These are phyloP conservation scores for Agaricus sinodeliciosus DNA, from an alignment of 768 basidiomycete genomes.

Conservation along the genomic window DNA sequence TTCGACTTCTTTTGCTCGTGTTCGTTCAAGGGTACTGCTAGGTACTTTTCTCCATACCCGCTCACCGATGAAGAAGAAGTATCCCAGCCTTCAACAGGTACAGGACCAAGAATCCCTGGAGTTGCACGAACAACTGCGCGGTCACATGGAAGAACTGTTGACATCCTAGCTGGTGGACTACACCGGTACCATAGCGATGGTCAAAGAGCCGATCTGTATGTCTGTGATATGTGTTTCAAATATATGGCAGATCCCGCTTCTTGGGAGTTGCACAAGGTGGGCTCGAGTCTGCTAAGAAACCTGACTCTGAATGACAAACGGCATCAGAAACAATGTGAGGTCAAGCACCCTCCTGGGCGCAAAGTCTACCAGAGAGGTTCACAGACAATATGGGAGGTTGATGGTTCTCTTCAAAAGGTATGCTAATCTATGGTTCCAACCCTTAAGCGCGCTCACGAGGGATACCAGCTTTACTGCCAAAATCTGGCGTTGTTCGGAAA, in stretches of 20 bases:
- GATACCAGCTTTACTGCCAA: conserved; percentile 84
- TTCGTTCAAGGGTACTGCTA: conserved; percentile 20
- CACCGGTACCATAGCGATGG: conserved; percentile 42
- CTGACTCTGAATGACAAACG: not conserved
- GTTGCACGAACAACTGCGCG: conserved; percentile 44
- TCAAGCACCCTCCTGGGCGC: conserved; percentile 73
- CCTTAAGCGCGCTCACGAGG: conserved; percentile 5
- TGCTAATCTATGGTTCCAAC: conserved; percentile 11
- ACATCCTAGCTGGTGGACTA: conserved; percentile 61
- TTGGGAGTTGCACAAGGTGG: conserved; percentile 66
- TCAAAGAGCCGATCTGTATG: conserved; percentile 54
- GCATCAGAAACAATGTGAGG: conserved; percentile 57
- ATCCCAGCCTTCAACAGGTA: conserved; percentile 13
- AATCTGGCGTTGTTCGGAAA: conserved; percentile 95
- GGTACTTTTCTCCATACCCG: conserved; percentile 95
- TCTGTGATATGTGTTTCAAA: conserved; percentile 95
- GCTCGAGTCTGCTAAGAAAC: conserved; percentile 16
- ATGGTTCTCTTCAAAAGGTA: conserved; percentile 83
- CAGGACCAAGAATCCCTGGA: conserved; percentile 38
- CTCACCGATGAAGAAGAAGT: conserved; percentile 53
- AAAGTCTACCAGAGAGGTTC: conserved; percentile 89
- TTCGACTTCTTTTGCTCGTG: conserved; percentile 1
- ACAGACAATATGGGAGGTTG: conserved; percentile 92
- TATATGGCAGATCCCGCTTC: conserved; percentile 75
- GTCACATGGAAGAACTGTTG: conserved; percentile 68